phyloP scores from a whole-genome alignment of 2,329 filamentous ascomycete species.

The Beauveria varroae region DNA sequence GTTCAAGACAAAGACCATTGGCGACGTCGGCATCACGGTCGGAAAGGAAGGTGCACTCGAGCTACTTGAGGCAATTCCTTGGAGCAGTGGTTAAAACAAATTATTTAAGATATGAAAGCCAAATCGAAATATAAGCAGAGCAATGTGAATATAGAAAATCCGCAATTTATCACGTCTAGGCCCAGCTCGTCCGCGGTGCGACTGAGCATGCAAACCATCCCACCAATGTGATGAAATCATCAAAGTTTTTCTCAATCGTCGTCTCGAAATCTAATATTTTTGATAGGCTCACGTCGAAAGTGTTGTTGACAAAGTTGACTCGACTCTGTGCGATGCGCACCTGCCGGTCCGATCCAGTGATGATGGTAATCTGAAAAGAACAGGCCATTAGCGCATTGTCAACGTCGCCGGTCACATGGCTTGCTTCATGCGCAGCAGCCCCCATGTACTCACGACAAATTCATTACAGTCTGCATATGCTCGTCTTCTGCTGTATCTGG shows the following conservation, averaged over 20 bases:
- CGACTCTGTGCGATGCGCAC: neutral
- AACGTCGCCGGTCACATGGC: neutral
- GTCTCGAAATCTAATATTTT: neutral
- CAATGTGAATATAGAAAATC: no score
- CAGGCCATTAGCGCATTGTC: neutral
- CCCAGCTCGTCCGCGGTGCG: neutral
- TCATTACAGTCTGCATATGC: neutral
- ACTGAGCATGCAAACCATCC: neutral
- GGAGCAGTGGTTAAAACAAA: slow-evolving; percentile 23
- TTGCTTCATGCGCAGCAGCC: neutral
- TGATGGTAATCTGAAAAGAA: neutral
- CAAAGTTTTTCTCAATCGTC: neutral
- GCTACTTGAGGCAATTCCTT: slow-evolving; percentile 65
- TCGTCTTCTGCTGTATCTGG: neutral
- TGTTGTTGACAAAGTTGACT: neutral
- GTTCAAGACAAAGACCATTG: slow-evolving; percentile 63
- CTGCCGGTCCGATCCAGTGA: neutral
- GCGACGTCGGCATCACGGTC: slow-evolving; percentile 65
- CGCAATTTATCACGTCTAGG: neutral
- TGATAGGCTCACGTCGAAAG: neutral
- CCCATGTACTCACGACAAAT: neutral
- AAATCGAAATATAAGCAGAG: no score
- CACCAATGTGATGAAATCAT: neutral
- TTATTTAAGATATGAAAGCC: no score
- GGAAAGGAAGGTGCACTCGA: slow-evolving; percentile 56